Conservation (phyloP, 2,329 filamentous ascomycete species). For the Microsporum canis region DNA sequence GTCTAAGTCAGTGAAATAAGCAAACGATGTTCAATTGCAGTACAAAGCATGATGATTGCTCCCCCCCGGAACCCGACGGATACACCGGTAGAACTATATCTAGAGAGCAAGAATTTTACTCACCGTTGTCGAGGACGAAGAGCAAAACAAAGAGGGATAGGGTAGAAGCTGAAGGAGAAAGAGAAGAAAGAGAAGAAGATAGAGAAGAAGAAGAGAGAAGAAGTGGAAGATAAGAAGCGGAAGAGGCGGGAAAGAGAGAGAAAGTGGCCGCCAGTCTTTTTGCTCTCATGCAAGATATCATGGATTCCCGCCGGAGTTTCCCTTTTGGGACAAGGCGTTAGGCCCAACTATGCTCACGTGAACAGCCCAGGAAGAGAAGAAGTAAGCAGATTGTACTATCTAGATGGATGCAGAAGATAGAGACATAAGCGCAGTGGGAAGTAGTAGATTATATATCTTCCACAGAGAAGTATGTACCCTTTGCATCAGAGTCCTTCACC, state of each 20-base stretch:
- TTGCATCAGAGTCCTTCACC: no score
- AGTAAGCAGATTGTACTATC: neutral
- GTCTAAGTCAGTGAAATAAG: neutral
- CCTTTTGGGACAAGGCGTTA: constrained; percentile 4
- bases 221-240: neutral
- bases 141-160: neutral
- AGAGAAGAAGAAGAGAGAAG: neutral
- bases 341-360: neutral
- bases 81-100: neutral
- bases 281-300: neutral
- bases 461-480: no score
- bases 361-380: neutral
- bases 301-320: constrained; percentile 3
- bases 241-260: neutral
- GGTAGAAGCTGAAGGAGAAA: constrained; percentile 2
- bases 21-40: neutral
- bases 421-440: neutral
- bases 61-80: neutral
- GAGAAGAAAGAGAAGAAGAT: constrained; percentile 4
- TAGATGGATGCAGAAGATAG: neutral
- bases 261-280: neutral
- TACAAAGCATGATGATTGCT: neutral
- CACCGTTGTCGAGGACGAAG: neutral
- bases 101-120: neutral
- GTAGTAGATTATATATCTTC: neutral